These are phyloP conservation scores for Pseudohalonectria lignicola DNA, from an alignment of 2,329 filamentous ascomycete genomes.

Conservation along the genomic window DNA sequence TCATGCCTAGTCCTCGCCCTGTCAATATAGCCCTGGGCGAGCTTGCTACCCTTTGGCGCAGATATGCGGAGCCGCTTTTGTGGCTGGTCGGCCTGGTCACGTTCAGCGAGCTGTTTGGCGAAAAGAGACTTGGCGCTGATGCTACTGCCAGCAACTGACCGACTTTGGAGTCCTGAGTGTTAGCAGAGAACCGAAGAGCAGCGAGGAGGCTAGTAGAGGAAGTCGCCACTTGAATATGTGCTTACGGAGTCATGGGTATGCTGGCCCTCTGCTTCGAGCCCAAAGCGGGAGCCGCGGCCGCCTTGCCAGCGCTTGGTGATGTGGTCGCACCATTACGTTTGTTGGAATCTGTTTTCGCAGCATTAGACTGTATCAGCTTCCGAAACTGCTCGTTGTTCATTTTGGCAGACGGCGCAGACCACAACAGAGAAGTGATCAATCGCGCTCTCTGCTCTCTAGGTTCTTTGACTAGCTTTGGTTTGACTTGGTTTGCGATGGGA, in stretches of 20 bases:
- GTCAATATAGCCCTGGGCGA: constrained; percentile 75
- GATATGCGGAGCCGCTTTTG: constrained; percentile 68
- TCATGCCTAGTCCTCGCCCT: constrained; percentile 55
- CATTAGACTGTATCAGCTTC: constrained; percentile 52
- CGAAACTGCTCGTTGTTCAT: constrained; percentile 99
- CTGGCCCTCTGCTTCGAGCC: constrained; percentile 70
- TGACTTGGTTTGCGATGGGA: too few relatives aligned
- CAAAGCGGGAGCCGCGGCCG: constrained; percentile 36
- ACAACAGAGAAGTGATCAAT: too few relatives aligned
- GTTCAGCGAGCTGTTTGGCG: constrained; percentile 72
- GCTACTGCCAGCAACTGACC: constrained; percentile 48
- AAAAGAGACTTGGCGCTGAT: constrained; percentile 47
- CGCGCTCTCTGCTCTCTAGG: too few relatives aligned
- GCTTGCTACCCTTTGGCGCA: constrained; percentile 71
- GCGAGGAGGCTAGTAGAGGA: too few relatives aligned
- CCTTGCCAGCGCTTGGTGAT: constrained; percentile 20
- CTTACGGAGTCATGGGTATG: constrained; percentile 91
- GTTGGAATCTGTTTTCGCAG: constrained; percentile 23
- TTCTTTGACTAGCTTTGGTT: too few relatives aligned
- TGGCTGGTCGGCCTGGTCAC: constrained; percentile 41
- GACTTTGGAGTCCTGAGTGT: too few relatives aligned
- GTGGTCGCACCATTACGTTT: too few relatives aligned
- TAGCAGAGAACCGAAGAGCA: too few relatives aligned
- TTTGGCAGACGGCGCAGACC: background rate
- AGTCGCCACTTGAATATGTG: too few relatives aligned